These are phyloP conservation scores for Piromyces sp. DNA, from an alignment of 192 early-diverging fungal species.

Conservation along the genomic window DNA sequence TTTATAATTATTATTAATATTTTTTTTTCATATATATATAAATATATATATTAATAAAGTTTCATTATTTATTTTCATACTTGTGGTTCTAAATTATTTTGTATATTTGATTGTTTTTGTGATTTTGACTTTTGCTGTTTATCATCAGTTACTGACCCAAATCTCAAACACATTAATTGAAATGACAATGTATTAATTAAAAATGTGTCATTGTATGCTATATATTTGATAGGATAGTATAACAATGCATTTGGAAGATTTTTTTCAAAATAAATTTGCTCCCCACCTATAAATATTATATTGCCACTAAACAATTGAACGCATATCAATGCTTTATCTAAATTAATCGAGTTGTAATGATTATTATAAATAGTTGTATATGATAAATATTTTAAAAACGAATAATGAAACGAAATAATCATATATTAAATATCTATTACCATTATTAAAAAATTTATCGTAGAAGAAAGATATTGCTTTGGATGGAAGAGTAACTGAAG, in stretches of 20 bases:
- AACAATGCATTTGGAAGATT: neutral
- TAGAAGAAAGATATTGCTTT: neutral
- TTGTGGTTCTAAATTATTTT: neutral
- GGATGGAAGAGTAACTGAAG: neutral
- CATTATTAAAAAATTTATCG: neutral
- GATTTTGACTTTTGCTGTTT: neutral
- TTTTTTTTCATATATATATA: neutral
- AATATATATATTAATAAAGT: neutral
- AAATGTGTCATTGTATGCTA: neutral
- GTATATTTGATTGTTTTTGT: neutral
- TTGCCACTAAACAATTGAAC: neutral
- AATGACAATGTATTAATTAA: neutral
- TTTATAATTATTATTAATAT: neutral
- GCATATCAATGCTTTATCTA: neutral
- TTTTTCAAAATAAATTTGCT: neutral
- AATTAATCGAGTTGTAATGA: no score
- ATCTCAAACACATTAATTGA: neutral
- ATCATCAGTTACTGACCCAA: neutral
- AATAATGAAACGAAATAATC: no score
- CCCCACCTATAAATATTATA: neutral
- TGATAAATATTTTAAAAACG: no score
- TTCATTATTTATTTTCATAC: neutral
- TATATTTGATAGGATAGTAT: neutral
- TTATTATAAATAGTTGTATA: no score
- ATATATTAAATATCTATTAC: no score